A percentile compares a stretch with the other conserved stretches of the same genome.
Conservation (phyloP, 2,329 filamentous ascomycete genomes). For the Neonectria sp. region DNA sequence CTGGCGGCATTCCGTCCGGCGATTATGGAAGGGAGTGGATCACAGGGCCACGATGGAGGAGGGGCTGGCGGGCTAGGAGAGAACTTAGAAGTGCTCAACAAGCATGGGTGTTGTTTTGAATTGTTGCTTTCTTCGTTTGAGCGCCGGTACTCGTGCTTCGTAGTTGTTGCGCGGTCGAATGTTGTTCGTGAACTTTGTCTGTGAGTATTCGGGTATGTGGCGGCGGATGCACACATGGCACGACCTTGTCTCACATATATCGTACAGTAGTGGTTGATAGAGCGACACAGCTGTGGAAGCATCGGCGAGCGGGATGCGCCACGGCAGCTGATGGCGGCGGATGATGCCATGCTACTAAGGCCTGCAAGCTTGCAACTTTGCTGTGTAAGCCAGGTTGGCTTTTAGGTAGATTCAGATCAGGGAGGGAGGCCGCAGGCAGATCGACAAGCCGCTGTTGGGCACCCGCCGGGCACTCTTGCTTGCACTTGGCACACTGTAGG, state of each 20-base stretch:
- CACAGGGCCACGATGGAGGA: neutral
- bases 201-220: constrained; percentile 2
- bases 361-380: constrained; percentile 1
- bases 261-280: constrained; percentile 6
- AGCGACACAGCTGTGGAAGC: constrained; percentile 19
- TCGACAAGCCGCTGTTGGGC: constrained; percentile 19
- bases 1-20: constrained; percentile 12
- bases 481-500: constrained; percentile 6
- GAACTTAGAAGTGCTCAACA: constrained; percentile 4
- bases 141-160: neutral
- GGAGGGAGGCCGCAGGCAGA: constrained; percentile 11
- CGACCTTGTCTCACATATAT: constrained; percentile 11
- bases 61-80: neutral
- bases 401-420: constrained; percentile 27
- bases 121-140: constrained; percentile 5
- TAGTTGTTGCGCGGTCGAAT: neutral
- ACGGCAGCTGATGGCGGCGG: constrained; percentile 24
- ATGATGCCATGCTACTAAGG: constrained; percentile 22
- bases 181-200: neutral
- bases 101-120: constrained; percentile 3
- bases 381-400: constrained; percentile 16
- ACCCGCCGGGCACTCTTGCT: neutral
- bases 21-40: constrained; percentile 3
- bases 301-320: constrained; percentile 24
- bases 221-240: constrained; percentile 17